Evolutionary conservation across 2,329 filamentous ascomycete species (phyloP), one percentile per base, ranked within the genome.

Genomic region (Reticulascus tulasneorum): DNA sequence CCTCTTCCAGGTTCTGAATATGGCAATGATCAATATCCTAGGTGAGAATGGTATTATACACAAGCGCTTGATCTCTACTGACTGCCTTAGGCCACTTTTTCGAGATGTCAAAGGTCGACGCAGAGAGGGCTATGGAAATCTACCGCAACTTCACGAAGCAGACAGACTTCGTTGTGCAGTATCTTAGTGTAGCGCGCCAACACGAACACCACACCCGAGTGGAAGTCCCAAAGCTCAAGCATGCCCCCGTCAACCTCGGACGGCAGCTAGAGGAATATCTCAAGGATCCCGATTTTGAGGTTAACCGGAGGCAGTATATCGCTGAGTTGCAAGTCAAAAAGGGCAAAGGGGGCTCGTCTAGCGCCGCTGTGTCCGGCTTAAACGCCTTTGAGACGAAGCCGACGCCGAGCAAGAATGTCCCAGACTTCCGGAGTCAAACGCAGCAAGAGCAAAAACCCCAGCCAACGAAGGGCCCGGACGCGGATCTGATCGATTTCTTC

Each of bases 181-280:
- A 91, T 54, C 75, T 98, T 29, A 82, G 83, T 49, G 75, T 91
- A 27, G 93, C 93, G 28, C 79, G 91, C 44, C 84, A 93, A 56
- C 93, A 91, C 56, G 89, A 97, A 63, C 84, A 90, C 55, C 87
- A 90, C 46, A 98, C 93, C 6, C 75, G 91, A 42, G 77, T 98
- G 24, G 88, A 96, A 54, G 94, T 98, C 7, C 93, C 93, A 9
- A 96, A 95, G 66, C 75, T 98, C 48, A 97, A 96, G 66, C 93
- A 98, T 58, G 93, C 93, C 6, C 94, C 93, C 2, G 90, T 94
- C 2, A 94, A 93, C 55, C 65, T 98, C 34, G 86, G 87, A 12
- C 82, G 82, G 18, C 88, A 94, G 37, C 73, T 98, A 18, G 89
- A 97, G 58, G 93, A 98, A 49, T 97, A 98, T 55, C 69, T 98